Percentiles rank a stretch among this genome's conserved stretches.
These are phyloP conservation scores for Ocimum tenuiflorum DNA, from an alignment of 257 asterid genomes.

Conservation along the genomic window DNA sequence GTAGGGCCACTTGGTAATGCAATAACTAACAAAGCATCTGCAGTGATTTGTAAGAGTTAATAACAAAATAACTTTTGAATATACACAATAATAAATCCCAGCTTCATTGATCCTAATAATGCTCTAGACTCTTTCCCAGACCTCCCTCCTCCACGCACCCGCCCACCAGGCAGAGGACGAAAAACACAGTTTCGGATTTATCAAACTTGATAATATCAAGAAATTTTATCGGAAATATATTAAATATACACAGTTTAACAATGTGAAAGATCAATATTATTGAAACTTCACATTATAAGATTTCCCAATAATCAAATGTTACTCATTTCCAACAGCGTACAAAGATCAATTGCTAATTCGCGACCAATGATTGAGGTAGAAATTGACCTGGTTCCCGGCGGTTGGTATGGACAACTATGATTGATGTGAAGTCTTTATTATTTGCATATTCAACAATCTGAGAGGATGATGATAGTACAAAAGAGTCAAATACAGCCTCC, in stretches of 20 bases:
- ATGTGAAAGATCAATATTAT: background rate
- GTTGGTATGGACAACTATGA: conserved; percentile 87
- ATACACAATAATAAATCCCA: no score
- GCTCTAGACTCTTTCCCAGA: background rate
- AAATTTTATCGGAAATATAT: no score
- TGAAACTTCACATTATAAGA: background rate
- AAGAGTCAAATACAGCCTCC: background rate
- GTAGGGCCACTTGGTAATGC: conserved; percentile 91
- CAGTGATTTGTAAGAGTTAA: conserved; percentile 10
- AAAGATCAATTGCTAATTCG: background rate
- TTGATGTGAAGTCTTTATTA: conserved; percentile 69
- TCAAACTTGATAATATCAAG: background rate
- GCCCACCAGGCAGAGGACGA: background rate
- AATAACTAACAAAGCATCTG: conserved; percentile 77
- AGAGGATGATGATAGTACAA: background rate
- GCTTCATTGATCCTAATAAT: no score
- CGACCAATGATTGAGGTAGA: background rate
- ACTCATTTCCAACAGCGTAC: background rate
- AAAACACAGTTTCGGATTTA: background rate
- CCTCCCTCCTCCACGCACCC: background rate
- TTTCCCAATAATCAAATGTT: background rate
- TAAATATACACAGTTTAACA: background rate
- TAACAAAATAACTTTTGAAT: no score
- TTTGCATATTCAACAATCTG: conserved; percentile 84
- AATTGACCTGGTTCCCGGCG: conserved; percentile 85